phyloP scores from a whole-genome alignment of 1,284 basidiomycete genomes.

The Phylloporus gajari region DNA sequence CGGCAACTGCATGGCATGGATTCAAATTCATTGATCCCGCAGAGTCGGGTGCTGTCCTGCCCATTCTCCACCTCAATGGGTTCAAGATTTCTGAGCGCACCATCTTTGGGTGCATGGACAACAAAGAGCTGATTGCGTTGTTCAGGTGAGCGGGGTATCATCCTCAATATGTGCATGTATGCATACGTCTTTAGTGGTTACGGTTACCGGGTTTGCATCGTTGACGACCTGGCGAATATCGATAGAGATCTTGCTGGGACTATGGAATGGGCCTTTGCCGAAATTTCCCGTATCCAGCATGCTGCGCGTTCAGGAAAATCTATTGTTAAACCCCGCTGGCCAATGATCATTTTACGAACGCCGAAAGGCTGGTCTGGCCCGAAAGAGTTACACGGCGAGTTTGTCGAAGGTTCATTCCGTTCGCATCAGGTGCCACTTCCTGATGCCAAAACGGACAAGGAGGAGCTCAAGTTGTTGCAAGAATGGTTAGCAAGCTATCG shows the following conservation, averaged over 20 bases:
- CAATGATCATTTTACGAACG: constrained; percentile 83
- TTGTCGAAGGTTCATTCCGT: constrained; percentile 81
- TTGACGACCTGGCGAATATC: constrained; percentile 75
- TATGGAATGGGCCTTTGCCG: constrained; percentile 83
- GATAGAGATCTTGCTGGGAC: constrained; percentile 80
- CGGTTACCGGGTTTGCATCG: constrained; percentile 87
- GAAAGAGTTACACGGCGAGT: constrained; percentile 69
- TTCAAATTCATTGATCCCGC: constrained; percentile 92
- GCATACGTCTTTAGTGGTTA: constrained; percentile 64
- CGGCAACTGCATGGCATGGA: constrained; percentile 85
- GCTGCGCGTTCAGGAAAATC: constrained; percentile 81
- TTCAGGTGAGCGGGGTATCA: constrained; percentile 52
- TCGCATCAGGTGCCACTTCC: constrained; percentile 87
- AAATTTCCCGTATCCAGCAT: constrained; percentile 81
- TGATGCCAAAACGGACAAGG: constrained; percentile 67
- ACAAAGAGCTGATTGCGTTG: constrained; percentile 78
- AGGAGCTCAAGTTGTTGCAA: constrained; percentile 72
- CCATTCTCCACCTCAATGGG: constrained; percentile 86
- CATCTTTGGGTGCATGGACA: constrained; percentile 90
- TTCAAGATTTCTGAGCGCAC: constrained; percentile 91
- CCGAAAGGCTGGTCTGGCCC: constrained; percentile 86
- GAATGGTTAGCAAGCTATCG: constrained; percentile 78
- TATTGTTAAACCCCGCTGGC: constrained; percentile 87
- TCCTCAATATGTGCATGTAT: background rate
- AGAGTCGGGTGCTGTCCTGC: constrained; percentile 89